Conservation (phyloP, 2,329 filamentous ascomycete species). For the Hypoxylon sp. region DNA sequence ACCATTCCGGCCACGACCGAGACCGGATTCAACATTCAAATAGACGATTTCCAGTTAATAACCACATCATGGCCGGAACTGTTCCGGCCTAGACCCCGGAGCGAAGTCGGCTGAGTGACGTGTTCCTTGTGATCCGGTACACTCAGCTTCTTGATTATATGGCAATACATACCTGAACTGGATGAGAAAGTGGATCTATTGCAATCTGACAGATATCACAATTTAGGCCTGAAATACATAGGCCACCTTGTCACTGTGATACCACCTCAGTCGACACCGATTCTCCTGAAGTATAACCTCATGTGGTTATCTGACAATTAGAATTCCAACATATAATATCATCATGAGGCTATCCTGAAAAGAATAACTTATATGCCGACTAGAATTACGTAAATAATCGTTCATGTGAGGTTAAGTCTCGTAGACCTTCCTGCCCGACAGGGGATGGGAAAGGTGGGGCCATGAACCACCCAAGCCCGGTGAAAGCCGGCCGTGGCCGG, state of each 20-base stretch:
- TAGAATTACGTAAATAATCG: slow-evolving; percentile 29
- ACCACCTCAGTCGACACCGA: not conserved
- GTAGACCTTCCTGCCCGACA: slow-evolving; percentile 12
- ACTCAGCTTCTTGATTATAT: not conserved
- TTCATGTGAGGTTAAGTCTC: slow-evolving; percentile 16
- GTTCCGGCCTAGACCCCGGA: slow-evolving; percentile 51
- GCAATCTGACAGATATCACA: not conserved
- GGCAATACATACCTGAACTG: not conserved
- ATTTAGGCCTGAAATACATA: not conserved
- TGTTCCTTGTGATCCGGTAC: slow-evolving; percentile 5
- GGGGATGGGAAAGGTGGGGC: slow-evolving; percentile 30
- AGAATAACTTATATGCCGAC: not conserved
- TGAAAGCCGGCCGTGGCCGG: slow-evolving; percentile 43
- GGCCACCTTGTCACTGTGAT: not conserved
- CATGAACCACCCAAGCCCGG: slow-evolving; percentile 28
- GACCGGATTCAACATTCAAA: slow-evolving; percentile 21
- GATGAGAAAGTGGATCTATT: not conserved
- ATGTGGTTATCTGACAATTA: not conserved
- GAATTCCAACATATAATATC: not conserved
- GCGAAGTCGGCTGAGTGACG: slow-evolving; percentile 37
- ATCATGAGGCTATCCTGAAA: not conserved
- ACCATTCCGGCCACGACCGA: slow-evolving; percentile 36
- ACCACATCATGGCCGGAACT: slow-evolving; percentile 54
- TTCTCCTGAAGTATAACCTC: not conserved
- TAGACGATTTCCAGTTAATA: slow-evolving; percentile 40